These are phyloP conservation scores for Sporothrix inflata DNA, from an alignment of 2,329 filamentous ascomycete genomes.

Conservation along the genomic window DNA sequence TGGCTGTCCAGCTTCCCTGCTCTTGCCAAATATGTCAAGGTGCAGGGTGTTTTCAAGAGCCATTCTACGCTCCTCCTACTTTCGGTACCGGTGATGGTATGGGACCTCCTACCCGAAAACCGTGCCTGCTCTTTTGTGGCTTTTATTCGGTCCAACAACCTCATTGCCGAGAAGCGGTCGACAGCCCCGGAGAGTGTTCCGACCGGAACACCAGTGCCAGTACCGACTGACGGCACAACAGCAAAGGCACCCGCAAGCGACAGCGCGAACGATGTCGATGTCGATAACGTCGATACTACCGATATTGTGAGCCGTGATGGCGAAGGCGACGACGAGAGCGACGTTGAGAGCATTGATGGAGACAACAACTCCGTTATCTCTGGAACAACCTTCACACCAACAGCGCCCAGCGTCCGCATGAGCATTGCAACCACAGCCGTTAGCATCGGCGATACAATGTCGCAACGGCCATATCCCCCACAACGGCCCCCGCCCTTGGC, in stretches of 20 bases:
- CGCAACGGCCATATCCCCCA: slow-evolving; percentile 1
- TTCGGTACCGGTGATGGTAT: slow-evolving; percentile 62
- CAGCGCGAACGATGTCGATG: background rate
- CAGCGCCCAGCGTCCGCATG: slow-evolving; percentile 34
- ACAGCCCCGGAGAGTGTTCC: slow-evolving; percentile 26
- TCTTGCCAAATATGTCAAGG: slow-evolving; percentile 62
- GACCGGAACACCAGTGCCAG: background rate
- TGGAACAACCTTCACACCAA: slow-evolving; percentile 39
- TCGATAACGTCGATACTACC: background rate
- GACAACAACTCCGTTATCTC: slow-evolving; percentile 40
- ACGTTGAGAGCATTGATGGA: slow-evolving; percentile 26
- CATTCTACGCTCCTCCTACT: slow-evolving; percentile 62
- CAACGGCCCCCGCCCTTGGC: slow-evolving; percentile 2
- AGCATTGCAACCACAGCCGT: slow-evolving; percentile 34
- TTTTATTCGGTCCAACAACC: slow-evolving; percentile 62
- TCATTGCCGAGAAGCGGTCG: slow-evolving; percentile 44
- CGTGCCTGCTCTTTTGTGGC: slow-evolving; percentile 61
- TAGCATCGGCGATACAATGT: slow-evolving; percentile 24
- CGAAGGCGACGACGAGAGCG: background rate
- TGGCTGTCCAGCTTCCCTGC: slow-evolving; percentile 61
- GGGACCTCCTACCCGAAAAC: slow-evolving; percentile 62
- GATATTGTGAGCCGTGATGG: background rate
- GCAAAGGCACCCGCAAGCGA: background rate
- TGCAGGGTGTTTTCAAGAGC: slow-evolving; percentile 64
- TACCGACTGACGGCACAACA: background rate